These are phyloP conservation scores for Vitis rupestris DNA, from an alignment of 164 flowering plant genomes.

Conservation along the genomic window DNA sequence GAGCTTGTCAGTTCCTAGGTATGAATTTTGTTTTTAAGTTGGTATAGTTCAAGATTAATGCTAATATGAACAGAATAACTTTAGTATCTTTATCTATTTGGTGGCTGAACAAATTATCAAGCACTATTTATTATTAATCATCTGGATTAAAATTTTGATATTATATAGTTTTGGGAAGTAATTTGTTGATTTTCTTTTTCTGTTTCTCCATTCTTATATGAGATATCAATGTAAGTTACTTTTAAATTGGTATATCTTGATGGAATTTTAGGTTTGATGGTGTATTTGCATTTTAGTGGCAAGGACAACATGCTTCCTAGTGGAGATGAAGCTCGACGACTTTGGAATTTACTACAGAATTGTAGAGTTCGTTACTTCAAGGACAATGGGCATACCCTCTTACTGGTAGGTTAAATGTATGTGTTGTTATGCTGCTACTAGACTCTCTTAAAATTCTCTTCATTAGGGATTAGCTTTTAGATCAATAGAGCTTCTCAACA, in stretches of 20 bases:
- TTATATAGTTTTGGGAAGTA: neutral
- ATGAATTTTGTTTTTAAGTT: too few species aligned
- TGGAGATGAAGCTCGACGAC: conserved; percentile 69
- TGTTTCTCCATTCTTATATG: neutral
- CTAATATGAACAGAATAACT: too few species aligned
- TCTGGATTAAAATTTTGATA: neutral
- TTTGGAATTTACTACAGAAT: conserved; percentile 42
- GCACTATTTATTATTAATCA: neutral
- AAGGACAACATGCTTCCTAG: conserved; percentile 91
- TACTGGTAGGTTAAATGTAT: conserved; percentile 52
- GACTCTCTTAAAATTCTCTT: neutral
- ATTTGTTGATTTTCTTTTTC: neutral
- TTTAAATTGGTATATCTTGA: conserved; percentile 1
- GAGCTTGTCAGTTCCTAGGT: too few species aligned
- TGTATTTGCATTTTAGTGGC: conserved; percentile 51
- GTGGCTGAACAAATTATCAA: too few species aligned
- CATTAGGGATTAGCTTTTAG: neutral
- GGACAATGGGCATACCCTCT: conserved; percentile 83
- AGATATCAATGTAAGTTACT: neutral
- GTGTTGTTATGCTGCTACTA: neutral
- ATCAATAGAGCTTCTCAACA: too few species aligned
- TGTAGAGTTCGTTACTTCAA: conserved; percentile 73
- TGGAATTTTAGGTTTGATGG: neutral
- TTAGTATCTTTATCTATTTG: too few species aligned
- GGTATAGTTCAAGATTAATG: too few species aligned